Evolutionary conservation across 148 eudicot genomes (phyloP), one percentile per base, ranked within the genome.

Genomic region (Rhododendron simsii): DNA sequence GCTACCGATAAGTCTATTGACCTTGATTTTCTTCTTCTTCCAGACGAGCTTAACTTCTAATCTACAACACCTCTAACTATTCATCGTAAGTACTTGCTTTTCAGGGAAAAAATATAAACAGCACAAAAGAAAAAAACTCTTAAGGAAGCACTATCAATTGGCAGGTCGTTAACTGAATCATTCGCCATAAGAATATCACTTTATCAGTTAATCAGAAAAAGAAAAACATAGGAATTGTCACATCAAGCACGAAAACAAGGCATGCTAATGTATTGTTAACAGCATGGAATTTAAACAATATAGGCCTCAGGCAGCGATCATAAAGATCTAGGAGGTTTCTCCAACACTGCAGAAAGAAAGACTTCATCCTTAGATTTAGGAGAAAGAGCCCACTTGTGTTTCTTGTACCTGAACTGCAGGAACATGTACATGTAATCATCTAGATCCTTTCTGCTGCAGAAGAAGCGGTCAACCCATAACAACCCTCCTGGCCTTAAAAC

Each of bases 371-470:
- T 92, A 14, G 98, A 94, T 81, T 97, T 95, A 2, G 98, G 91
- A 81, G 95, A 85, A 80, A 95, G 86, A 35, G 88, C 93, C 98
- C 98, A 97, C 84, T 93, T 95, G 86, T 97, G 95, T 86, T 97
- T 97, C 92, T 94, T 97, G 89, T 97, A 94, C 91, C 99, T 93
- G 90, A 97, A 98, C 89, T 98, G 98, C 92, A 95, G 89, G 90
- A 97, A 94, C 98, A 97, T 93, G 92, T 97, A 95, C 98, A 94
- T 94, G 80, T 95, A 98, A 83, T 98, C 99, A 89, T 98, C 99
- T 57, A 94, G 78, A 81, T 94, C 98, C 55, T 89, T 92, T 84
- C 94, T 91, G 3, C 91, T 92, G 69, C 98, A 95, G 79, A 95
- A 98, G 92, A 98, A 95, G 71, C 90, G 91, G 78, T 98, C 99